A percentile compares a stretch with the other conserved stretches of the same genome.
Conservation (phyloP, 2,329 filamentous ascomycete species). For the Basipetospora sp. region DNA sequence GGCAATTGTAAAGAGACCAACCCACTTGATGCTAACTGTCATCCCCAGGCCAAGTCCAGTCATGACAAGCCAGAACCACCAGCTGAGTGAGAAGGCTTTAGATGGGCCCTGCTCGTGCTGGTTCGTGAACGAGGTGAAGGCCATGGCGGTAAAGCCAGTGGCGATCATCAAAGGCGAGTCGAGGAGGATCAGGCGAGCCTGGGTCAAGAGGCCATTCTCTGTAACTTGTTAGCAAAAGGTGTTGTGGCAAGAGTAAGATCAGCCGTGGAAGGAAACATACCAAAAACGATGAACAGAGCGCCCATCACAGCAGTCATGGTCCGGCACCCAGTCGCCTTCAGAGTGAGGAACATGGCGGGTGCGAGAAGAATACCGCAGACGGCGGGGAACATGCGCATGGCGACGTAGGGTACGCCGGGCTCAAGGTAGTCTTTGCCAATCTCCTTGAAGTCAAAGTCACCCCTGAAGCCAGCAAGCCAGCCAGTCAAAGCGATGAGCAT, state of each 20-base stretch:
- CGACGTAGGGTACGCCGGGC: slow-evolving; percentile 86
- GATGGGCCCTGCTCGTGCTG: slow-evolving; percentile 85
- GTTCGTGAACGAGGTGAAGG: slow-evolving; percentile 88
- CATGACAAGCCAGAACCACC: slow-evolving; percentile 95
- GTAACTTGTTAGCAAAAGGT: slow-evolving; percentile 15
- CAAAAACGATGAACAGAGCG: slow-evolving; percentile 77
- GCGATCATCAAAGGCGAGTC: slow-evolving; percentile 90
- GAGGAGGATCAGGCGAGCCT: slow-evolving; percentile 87
- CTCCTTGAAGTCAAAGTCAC: slow-evolving; percentile 96
- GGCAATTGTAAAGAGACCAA: slow-evolving; percentile 93
- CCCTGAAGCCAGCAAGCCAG: slow-evolving; percentile 88
- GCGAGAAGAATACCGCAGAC: slow-evolving; percentile 77
- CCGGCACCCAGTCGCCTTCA: slow-evolving; percentile 81
- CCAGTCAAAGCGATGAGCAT: slow-evolving; percentile 89
- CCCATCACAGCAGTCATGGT: slow-evolving; percentile 74
- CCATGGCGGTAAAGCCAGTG: slow-evolving; percentile 78
- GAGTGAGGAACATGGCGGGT: slow-evolving; percentile 83
- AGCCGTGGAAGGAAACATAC: slow-evolving; percentile 34
- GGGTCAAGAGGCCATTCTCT: slow-evolving; percentile 93
- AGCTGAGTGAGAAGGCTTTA: slow-evolving; percentile 74
- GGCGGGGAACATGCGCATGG: slow-evolving; percentile 89
- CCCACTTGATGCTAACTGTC: slow-evolving; percentile 95
- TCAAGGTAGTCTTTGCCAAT: slow-evolving; percentile 98
- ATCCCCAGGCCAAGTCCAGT: slow-evolving; percentile 79
- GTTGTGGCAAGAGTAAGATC: slow-evolving; percentile 2